Evolutionary conservation across 1,284 basidiomycete species (phyloP).

Genomic region (Microbotryum scabiosae): DNA sequence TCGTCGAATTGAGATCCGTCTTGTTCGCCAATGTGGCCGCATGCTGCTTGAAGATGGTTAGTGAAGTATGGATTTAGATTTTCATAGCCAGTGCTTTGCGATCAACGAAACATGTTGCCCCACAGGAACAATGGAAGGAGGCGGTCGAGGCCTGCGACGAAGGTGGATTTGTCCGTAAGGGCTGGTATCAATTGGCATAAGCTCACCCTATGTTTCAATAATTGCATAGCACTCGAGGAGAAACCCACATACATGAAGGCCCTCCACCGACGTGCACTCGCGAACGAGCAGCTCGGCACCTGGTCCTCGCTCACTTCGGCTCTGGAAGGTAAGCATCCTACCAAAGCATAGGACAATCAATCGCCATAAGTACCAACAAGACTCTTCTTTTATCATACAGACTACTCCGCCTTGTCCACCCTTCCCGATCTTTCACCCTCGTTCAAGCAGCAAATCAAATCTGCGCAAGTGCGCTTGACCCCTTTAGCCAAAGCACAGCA

Average conservation of each 20-base stretch:
- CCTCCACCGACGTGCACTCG: slow-evolving; percentile 71
- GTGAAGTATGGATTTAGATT: not conserved
- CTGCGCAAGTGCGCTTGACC: slow-evolving; percentile 52
- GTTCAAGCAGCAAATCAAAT: slow-evolving; percentile 48
- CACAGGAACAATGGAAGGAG: slow-evolving; percentile 61
- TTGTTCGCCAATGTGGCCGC: slow-evolving; percentile 27
- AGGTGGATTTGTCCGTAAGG: slow-evolving; percentile 44
- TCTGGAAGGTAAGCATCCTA: slow-evolving; percentile 59
- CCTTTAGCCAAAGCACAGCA: slow-evolving; percentile 64
- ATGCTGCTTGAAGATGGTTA: slow-evolving; percentile 27
- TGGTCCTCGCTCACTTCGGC: slow-evolving; percentile 76
- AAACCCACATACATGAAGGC: slow-evolving; percentile 80
- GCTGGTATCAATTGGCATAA: not conserved
- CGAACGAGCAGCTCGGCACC: slow-evolving; percentile 67
- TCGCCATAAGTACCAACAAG: not conserved
- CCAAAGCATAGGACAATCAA: too few species aligned
- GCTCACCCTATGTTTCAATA: slow-evolving; percentile 4
- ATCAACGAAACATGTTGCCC: not conserved
- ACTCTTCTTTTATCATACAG: slow-evolving; percentile 43
- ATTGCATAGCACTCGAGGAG: slow-evolving; percentile 62
- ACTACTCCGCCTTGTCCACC: slow-evolving; percentile 62
- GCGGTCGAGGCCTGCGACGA: slow-evolving; percentile 66
- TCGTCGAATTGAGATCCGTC: slow-evolving; percentile 16
- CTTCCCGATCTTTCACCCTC: slow-evolving; percentile 54
- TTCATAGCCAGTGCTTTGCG: too few species aligned